A percentile compares a stretch with the other conserved stretches of the same genome.
phyloP scores from a whole-genome alignment of 2,329 filamentous ascomycete species.

The Xylaria digitata region DNA sequence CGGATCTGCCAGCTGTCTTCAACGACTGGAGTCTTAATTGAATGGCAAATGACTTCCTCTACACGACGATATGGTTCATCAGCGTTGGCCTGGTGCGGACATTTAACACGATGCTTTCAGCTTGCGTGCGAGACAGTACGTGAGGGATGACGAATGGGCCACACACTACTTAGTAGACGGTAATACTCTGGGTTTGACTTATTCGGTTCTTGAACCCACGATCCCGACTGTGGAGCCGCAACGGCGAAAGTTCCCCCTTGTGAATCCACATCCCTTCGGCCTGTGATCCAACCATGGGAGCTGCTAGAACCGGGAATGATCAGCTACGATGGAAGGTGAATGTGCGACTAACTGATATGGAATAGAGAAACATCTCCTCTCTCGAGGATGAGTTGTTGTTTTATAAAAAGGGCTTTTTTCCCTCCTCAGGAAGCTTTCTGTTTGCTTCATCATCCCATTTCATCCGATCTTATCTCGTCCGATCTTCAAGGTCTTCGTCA shows the following conservation, averaged over 20 bases:
- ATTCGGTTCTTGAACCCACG: constrained; percentile 12
- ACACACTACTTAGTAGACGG: not conserved
- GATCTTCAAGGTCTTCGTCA: constrained; percentile 27
- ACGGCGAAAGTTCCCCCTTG: constrained; percentile 16
- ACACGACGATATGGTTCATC: not conserved
- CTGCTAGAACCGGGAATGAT: constrained; percentile 32
- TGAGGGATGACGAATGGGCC: constrained; percentile 1
- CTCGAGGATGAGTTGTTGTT: not conserved
- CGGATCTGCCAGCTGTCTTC: constrained; percentile 17
- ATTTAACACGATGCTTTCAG: constrained; percentile 4
- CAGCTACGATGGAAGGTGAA: constrained; percentile 25
- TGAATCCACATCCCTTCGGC: constrained; percentile 27
- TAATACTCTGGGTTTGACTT: constrained; percentile 14
- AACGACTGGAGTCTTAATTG: not conserved
- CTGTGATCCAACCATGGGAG: constrained; percentile 32
- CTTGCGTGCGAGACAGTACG: not conserved
- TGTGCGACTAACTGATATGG: constrained; percentile 23
- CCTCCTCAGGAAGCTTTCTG: constrained; percentile 13
- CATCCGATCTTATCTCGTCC: constrained; percentile 15
- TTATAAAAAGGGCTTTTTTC: constrained; percentile 35
- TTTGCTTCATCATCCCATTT: constrained; percentile 35
- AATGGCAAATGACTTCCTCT: constrained; percentile 9
- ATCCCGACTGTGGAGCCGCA: constrained; percentile 18
- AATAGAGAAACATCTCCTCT: constrained; percentile 26
- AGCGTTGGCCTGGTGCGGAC: constrained; percentile 5